Conservation (phyloP, 495 filamentous ascomycete species). For the Penicillium lagena region DNA sequence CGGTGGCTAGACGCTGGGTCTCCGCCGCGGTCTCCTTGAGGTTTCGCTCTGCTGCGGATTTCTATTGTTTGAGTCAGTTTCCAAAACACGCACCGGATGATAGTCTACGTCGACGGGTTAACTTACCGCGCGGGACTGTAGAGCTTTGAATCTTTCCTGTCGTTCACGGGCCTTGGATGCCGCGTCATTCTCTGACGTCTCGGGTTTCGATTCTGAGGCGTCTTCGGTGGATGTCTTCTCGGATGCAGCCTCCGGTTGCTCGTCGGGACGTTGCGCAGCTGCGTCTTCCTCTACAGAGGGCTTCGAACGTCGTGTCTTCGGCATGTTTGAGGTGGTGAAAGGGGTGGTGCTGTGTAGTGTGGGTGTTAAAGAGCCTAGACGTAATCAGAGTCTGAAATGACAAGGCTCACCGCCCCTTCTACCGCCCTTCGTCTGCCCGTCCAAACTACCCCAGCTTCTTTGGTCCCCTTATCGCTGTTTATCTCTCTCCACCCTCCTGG, state of each 20-base stretch:
- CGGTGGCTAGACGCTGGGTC: slow-evolving; percentile 69
- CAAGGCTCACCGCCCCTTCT: slow-evolving; percentile 7
- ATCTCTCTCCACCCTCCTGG: slow-evolving; percentile 16
- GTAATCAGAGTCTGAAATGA: slow-evolving; percentile 12
- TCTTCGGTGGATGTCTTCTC: slow-evolving; percentile 1
- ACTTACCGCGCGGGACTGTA: slow-evolving; percentile 69
- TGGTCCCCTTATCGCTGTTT: slow-evolving; percentile 13
- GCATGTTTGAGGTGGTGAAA: slow-evolving; percentile 6
- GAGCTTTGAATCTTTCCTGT: slow-evolving; percentile 63
- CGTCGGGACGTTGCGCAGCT: slow-evolving; percentile 3
- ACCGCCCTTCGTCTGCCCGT: slow-evolving; percentile 17
- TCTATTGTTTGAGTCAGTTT: slow-evolving; percentile 32
- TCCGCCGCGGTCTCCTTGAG: slow-evolving; percentile 78
- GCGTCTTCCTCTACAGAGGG: slow-evolving; percentile 6
- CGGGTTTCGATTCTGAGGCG: slow-evolving; percentile 4
- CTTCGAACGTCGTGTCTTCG: slow-evolving; percentile 8
- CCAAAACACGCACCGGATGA: too few relatives aligned
- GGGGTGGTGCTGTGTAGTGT: not conserved
- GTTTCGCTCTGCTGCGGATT: slow-evolving; percentile 70
- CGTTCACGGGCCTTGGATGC: slow-evolving; percentile 27
- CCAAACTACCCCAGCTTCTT: slow-evolving; percentile 7
- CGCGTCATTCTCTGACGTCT: slow-evolving; percentile 21
- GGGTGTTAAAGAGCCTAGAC: not conserved
- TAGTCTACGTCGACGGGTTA: not conserved
- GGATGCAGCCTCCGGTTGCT: slow-evolving; percentile 2